Evolutionary conservation across 2,329 filamentous ascomycete genomes (phyloP), one percentile per base, ranked within the genome.

Genomic region (Trichoderma aggressivum): DNA sequence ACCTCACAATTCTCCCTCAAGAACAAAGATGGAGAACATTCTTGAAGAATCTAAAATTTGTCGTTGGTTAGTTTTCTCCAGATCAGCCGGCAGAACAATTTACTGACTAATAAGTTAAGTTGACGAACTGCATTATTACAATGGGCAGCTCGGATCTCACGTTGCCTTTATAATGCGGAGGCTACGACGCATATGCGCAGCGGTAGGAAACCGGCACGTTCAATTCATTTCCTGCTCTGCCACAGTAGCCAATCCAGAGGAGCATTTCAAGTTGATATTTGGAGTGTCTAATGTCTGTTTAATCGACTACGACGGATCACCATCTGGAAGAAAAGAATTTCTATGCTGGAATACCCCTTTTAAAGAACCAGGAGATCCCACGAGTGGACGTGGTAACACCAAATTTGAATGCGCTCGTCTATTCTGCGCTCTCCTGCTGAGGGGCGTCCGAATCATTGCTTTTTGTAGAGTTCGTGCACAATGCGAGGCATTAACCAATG

Each of bases 341-440:
- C 78, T 99, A 7, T 98, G 94, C 80, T 99, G 96, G 96, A 98
- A 99, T 76, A 98, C 95, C 0, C 96, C 96, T 0, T 97, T 90
- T 80, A 97, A 94, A 79, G 95, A 98, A 75, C 94, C 95, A 0
- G 88, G 86, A 1, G 95, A 98, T 80, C 92, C 94, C 10, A 89
- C 92, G 0, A 97, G 93, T 76, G 95, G 96, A 1, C 89, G 96
- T 71, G 93, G 93, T 16, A 93, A 93, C 78, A 90, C 91, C 4
- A 89, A 97, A 79, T 87, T 89, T 5, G 95, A 99, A 81, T 92
- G 93, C n/a, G 94, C 96, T 1, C 90, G 92, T 56, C 83, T 99
- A 0, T 97, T 99, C 77, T 97, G 94, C 76, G 92, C 97, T 77
- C 85, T 99, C 2, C 90, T 99, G 21, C 82, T 98, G 2, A 87